Percentiles rank a stretch among this genome's conserved stretches.
phyloP scores from a whole-genome alignment of 208 protist species.

The Acanthamoeba sp. region DNA sequence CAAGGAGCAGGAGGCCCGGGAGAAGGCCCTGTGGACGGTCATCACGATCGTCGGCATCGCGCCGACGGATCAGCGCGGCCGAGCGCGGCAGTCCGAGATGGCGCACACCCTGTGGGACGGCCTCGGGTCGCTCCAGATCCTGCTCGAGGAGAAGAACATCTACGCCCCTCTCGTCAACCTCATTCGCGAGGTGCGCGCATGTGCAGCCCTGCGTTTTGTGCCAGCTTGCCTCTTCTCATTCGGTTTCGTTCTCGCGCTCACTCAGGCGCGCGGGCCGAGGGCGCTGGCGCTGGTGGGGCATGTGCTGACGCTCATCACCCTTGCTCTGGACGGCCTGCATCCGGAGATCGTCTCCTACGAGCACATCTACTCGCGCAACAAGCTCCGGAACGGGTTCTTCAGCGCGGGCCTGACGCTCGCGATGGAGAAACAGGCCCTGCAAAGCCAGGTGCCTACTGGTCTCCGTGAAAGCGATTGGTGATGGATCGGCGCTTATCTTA shows the following conservation, averaged over 20 bases:
- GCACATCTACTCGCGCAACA: constrained; percentile 29
- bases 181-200: not conserved
- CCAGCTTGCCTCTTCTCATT: too few species aligned
- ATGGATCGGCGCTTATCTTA: too few species aligned
- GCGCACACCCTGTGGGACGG: constrained; percentile 52
- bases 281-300: constrained; percentile 1
- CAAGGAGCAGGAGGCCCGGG: constrained; percentile 6
- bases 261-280: not conserved
- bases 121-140: constrained; percentile 48
- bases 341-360: constrained; percentile 34
- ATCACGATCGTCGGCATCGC: not conserved
- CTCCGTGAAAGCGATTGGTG: too few species aligned
- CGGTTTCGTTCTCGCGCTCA: too few species aligned
- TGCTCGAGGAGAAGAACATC: constrained; percentile 62
- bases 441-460: constrained; percentile 39
- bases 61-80: not conserved
- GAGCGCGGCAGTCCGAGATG: not conserved
- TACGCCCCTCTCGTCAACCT: constrained; percentile 23
- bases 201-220: too few species aligned
- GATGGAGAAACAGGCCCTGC: constrained; percentile 13
- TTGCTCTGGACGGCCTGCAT: not conserved
- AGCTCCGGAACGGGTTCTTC: constrained; percentile 13
- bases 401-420: not conserved
- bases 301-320: not conserved
- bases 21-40: constrained; percentile 7